Base-by-base conservation (phyloP, 1,284 basidiomycete species). In the Microbotryum silenes-acaulis region DNA sequence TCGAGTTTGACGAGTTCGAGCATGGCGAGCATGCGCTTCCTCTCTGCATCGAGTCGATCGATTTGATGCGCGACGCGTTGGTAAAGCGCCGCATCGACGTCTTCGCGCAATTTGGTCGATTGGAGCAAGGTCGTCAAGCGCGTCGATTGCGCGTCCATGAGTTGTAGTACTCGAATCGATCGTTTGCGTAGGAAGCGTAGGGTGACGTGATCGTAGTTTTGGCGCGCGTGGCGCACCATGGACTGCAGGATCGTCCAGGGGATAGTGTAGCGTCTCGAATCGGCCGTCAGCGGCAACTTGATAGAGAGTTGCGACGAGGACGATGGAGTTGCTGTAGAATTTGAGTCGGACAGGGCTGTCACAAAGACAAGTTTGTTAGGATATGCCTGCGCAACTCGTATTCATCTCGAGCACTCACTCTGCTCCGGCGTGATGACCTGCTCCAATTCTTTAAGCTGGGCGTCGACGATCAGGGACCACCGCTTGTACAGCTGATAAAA, bases 401-500 rank as follows among this genome's bases (percentile, higher is more conserved):
- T 10, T 42, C 37, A 16, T 42, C 6, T 18, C 37, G 14, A 42
- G 5, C 12, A 42, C 37, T 42, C 37, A 42, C 37, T 42, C 12
- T 42, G 37, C 37, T 42, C 37, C 37, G 37, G 37, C 16, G 37
- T 58, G 4, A 61, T 50, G 1, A 54, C 56, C 31, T 37, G 12
- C 51, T 68, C 66, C n/a, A 65, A n/a, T 27, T 47, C 50, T 6
- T 25, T n/a, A 1, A 68, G 42, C 6, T 59, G 55, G 18, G 31
- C 42, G 10, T 56, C 49, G 12, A 59, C 37, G n/a, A 50, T 51
- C 12, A 23, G n/a, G 3, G 42, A 45, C 62, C 65, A 66, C 3
- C 67, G 62, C 20, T n/a, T 37, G 51, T 57, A 63, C 18, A 68
- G 57, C 25, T 62, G 49, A 33, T 66, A 56, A n/a, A 68, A 66